Evolutionary conservation across 192 early-diverging fungal genomes (phyloP).

Genomic region (Coemansia brasiliensis): DNA sequence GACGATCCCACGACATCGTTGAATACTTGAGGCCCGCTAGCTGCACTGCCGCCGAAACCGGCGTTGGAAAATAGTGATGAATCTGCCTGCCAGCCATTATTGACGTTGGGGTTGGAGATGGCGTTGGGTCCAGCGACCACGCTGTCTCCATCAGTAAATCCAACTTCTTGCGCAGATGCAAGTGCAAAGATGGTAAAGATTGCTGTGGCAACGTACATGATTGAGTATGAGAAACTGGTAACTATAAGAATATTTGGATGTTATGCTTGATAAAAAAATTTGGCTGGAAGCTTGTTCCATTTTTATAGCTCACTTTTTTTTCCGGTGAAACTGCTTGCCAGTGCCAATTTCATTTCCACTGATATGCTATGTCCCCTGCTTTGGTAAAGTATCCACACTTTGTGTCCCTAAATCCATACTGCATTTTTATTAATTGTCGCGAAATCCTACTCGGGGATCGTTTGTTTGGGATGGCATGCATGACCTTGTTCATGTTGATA

Average conservation of each 20-base stretch:
- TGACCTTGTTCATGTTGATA: too few species aligned
- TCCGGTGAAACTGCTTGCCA: background rate
- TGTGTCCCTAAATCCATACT: too few species aligned
- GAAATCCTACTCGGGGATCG: too few species aligned
- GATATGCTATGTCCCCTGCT: too few species aligned
- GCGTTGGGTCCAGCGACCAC: slow-evolving; percentile 39
- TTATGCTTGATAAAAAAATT: background rate
- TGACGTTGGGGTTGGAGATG: slow-evolving; percentile 50
- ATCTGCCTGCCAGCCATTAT: slow-evolving; percentile 53
- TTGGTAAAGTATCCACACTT: too few species aligned
- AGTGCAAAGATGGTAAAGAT: slow-evolving; percentile 7
- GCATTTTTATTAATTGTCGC: too few species aligned
- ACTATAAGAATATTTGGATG: too few species aligned
- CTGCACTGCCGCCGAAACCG: slow-evolving; percentile 2
- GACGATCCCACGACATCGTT: slow-evolving; percentile 47
- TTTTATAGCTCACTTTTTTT: background rate
- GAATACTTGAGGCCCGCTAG: slow-evolving; percentile 28
- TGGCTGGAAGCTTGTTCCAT: background rate
- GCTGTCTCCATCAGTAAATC: slow-evolving; percentile 38
- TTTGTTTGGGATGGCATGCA: too few species aligned
- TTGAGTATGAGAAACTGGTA: background rate
- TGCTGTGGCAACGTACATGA: slow-evolving; percentile 14
- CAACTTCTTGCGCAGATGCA: slow-evolving; percentile 35
- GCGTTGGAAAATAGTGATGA: slow-evolving; percentile 30
- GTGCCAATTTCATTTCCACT: background rate